Evolutionary conservation across 2,329 filamentous ascomycete genomes (phyloP), one percentile per base, ranked within the genome.

Genomic region (Paecilomyces variotii): DNA sequence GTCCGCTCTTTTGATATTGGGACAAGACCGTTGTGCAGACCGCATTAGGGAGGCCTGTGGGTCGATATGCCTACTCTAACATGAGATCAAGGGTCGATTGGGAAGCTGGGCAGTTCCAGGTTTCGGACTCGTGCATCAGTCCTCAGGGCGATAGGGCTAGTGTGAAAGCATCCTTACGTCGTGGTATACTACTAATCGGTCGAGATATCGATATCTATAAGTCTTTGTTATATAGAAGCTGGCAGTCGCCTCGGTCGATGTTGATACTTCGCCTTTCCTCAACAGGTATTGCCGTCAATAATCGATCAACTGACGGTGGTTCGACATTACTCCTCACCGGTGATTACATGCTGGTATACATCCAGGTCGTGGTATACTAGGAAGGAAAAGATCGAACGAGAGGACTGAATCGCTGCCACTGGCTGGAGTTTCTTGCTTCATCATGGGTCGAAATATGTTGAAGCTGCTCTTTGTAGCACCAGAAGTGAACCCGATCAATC

Each of bases 401-500:
- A 24, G 2, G 4, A 27, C 24, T 11, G 19, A 30, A 56, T n/a
- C 14, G 11, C 45, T 10, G 9, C 50, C 39, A 5, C 6, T 6
- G 11, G 12, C 5, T 25, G 7, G 24, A 27, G 28, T 6, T 12
- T 7, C 24, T 9, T 49, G 19, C 34, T 14, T 30, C n/a, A 61
- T 12, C 32, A 64, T 64, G 65, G 63, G 58, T 53, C 65, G 65
- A 57, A 60, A 55, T 11, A 65, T 67, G 49, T 56, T 72, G 52
- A 72, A 67, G 51, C 53, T 62, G 30, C 64, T 74, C n/a, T 65
- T 69, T 54, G 56, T 60, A 51, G 80, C 84, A 32, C 90, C 91
- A 49, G 84, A 88, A 71, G 77, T 95, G 76, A 95, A 96, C 72
- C 90, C 91, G 9, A 83, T 91, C 76, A 96, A 88, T 77, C 82